Evolutionary conservation across 2,329 filamentous ascomycete species (phyloP), one percentile per base, ranked within the genome.

Genomic region (Botrytis hyacinthi): DNA sequence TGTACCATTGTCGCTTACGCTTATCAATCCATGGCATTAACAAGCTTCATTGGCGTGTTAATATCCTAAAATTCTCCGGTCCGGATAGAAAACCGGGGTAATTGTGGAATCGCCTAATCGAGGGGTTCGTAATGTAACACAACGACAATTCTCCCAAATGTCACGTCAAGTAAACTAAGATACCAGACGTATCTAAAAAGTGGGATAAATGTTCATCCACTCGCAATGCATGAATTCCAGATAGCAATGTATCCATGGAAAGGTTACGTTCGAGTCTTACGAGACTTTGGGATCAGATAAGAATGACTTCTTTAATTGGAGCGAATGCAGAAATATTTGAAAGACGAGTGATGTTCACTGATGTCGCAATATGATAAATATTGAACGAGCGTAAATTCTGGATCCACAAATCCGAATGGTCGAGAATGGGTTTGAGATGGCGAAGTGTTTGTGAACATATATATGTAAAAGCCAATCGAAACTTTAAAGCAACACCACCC

Each of bases 91-190:
- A 22, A 29, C 26, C 37, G 65, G 48, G 35, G 65, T 22, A 57
- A 22, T n/a, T 54, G 32, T 18, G 65, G 48, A 12, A 22, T 35
- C 42, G 57, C 6, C n/a, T 70, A 57, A 70, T 40, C 60, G 71
- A 72, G 71, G 37, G 62, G 62, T 68, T 54, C 14, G 8, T 4
- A 22, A 37, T 68, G 51, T 12, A 60, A 46, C 32, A 48, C 60
- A 48, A 60, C 70, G 61, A 54, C 22, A 72, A n/a, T 29, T 68
- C 14, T 18, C 29, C 35, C 16, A 54, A n/a, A 40, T 61, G 51
- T 68, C 71, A 72, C 71, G 71, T 72, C 71, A 68, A 48, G 22
- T 16, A 9, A 16, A 40, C 40, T 68, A 22, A 32, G 32, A 12
- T 48, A 22, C 18, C 20, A 1, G 16, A 35, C 3, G 7, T 12